phyloP scores from a whole-genome alignment of 2,329 filamentous ascomycete species.

The Chrysosporium keratinophilum region DNA sequence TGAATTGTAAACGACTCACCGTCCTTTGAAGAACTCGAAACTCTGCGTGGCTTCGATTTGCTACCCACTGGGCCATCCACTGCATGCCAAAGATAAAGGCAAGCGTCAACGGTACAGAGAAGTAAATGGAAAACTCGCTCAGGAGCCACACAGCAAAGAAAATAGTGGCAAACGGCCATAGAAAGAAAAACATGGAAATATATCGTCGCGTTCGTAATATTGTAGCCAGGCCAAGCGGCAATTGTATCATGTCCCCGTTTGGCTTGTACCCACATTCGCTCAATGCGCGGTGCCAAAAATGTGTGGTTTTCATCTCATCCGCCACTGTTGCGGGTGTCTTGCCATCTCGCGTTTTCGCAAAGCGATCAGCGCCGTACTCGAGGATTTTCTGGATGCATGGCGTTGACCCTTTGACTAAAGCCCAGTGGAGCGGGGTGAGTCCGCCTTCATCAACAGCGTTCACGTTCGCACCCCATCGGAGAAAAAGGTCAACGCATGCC shows the following conservation, averaged over 20 bases:
- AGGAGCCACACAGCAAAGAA: conserved; percentile 61
- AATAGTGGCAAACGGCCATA: conserved; percentile 74
- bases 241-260: conserved; percentile 59
- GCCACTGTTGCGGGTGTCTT: conserved; percentile 84
- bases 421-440: conserved; percentile 93
- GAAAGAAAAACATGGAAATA: conserved; percentile 75
- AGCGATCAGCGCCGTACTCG: conserved; percentile 90
- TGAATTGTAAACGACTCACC: conserved; percentile 41
- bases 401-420: conserved; percentile 81
- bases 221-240: conserved; percentile 63
- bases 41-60: conserved; percentile 73
- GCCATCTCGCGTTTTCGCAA: conserved; percentile 75
- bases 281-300: conserved; percentile 72
- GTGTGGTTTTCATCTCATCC: conserved; percentile 75
- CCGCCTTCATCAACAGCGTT: conserved; percentile 84
- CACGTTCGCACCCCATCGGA: conserved; percentile 91
- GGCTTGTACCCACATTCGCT: conserved; percentile 74
- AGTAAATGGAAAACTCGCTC: conserved; percentile 61
- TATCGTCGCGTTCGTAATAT: conserved; percentile 67
- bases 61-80: conserved; percentile 63
- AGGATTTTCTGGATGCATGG: conserved; percentile 86
- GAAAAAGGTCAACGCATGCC: conserved; percentile 78
- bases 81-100: conserved; percentile 58
- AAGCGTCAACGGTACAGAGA: conserved; percentile 62
- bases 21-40: conserved; percentile 88